Evolutionary conservation across 176 grass and related monocot species (phyloP).

Genomic region (Carex scoparia): DNA sequence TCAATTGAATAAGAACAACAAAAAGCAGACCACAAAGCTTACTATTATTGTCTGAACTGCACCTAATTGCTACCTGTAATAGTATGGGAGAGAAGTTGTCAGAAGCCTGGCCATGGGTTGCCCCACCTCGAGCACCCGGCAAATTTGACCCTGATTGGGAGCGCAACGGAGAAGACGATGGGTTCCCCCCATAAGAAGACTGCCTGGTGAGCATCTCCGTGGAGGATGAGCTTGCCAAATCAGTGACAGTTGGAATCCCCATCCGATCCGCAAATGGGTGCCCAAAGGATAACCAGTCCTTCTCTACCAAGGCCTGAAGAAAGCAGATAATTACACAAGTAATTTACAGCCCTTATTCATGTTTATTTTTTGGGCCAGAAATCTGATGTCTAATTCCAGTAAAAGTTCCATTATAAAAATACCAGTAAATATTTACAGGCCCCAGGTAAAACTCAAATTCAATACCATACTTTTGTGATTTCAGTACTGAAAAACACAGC

Average conservation of each 20-base stretch:
- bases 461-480: background rate
- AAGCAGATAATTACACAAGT: conserved; percentile 9
- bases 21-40: background rate
- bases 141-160: conserved; percentile 49
- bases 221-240: conserved; percentile 46
- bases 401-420: background rate
- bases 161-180: conserved; percentile 64
- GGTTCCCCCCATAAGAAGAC: conserved; percentile 67
- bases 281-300: conserved; percentile 97
- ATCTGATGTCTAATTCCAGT: background rate
- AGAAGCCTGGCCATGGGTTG: conserved; percentile 68
- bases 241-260: conserved; percentile 79
- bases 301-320: conserved; percentile 84
- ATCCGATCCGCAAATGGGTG: conserved; percentile 95
- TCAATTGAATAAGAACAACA: background rate
- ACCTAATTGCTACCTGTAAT: conserved; percentile 57
- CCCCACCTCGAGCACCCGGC: conserved; percentile 31
- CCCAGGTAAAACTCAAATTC: background rate
- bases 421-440: background rate
- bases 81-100: conserved; percentile 84
- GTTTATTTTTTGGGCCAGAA: background rate
- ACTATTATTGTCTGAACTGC: background rate
- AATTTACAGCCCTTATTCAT: conserved; percentile 1
- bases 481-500: background rate
- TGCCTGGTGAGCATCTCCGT: conserved; percentile 59